Conservation (phyloP, 2,329 filamentous ascomycete genomes). For the Gaeumannomyces sp. region DNA sequence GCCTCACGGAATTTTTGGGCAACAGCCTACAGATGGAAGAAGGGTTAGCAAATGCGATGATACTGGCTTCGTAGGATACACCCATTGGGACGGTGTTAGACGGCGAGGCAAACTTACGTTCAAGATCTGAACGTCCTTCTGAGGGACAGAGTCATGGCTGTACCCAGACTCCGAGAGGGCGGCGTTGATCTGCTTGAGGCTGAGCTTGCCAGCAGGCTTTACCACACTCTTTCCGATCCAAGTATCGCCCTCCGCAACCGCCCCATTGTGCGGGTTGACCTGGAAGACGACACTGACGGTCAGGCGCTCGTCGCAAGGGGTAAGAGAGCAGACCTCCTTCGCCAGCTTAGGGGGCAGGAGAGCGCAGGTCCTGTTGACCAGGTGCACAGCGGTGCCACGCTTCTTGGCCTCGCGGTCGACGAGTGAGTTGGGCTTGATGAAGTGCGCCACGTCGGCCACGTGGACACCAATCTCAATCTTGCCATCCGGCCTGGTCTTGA, state of each 20-base stretch:
- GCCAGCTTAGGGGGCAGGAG: constrained; percentile 84
- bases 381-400: constrained; percentile 89
- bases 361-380: constrained; percentile 82
- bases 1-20: constrained; percentile 86
- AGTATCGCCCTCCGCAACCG: constrained; percentile 74
- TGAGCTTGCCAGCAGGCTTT: constrained; percentile 82
- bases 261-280: constrained; percentile 74
- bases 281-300: constrained; percentile 91
- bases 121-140: constrained; percentile 74
- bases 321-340: constrained; percentile 79
- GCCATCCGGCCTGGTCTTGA: constrained; percentile 77
- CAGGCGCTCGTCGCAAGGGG: constrained; percentile 81
- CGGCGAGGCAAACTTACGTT: constrained; percentile 44
- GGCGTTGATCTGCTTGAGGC: constrained; percentile 78
- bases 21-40: constrained; percentile 47
- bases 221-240: constrained; percentile 94
- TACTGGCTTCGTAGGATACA: neutral
- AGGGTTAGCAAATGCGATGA: neutral
- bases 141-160: constrained; percentile 58
- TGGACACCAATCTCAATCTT: constrained; percentile 93
- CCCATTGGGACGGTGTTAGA: neutral
- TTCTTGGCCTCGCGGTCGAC: constrained; percentile 98
- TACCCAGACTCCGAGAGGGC: constrained; percentile 60
- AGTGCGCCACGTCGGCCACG: constrained; percentile 91
- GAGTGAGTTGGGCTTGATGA: constrained; percentile 91